These are phyloP conservation scores for Geosmithia morbida DNA, from an alignment of 2,329 filamentous ascomycete genomes.

Conservation along the genomic window DNA sequence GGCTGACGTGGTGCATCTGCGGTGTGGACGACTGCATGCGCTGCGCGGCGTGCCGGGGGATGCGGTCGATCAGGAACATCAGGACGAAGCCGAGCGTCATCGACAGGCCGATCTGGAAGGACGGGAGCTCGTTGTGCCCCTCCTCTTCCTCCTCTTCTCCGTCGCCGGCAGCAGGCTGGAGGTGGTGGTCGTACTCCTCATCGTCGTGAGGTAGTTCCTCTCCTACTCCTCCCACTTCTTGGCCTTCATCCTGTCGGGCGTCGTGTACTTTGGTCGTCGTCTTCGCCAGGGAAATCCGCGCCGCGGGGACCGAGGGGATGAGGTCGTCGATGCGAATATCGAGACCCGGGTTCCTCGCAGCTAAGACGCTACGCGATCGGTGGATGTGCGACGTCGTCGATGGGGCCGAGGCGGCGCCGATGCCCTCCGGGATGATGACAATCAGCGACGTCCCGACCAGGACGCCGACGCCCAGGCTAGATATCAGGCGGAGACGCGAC, in stretches of 20 bases:
- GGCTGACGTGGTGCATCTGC: conserved; percentile 69
- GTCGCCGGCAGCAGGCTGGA: conserved; percentile 3
- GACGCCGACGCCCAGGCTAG: conserved; percentile 84
- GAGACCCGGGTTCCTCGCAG: conserved; percentile 13
- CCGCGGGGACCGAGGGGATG: conserved; percentile 7
- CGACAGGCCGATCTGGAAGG: conserved; percentile 72
- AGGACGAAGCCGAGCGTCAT: conserved; percentile 80
- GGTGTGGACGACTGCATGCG: conserved; percentile 44
- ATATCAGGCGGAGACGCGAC: conserved; percentile 77
- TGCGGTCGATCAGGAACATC: conserved; percentile 90
- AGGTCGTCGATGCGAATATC: conserved; percentile 4
- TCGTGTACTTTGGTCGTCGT: neutral
- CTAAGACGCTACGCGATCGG: conserved; percentile 13
- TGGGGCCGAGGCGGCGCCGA: conserved; percentile 66
- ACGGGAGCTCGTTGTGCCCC: conserved; percentile 33
- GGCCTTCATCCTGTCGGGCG: neutral
- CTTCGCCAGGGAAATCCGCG: conserved; percentile 3
- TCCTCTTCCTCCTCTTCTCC: conserved; percentile 13
- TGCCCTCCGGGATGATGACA: conserved; percentile 93
- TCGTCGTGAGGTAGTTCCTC: neutral
- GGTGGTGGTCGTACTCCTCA: conserved; percentile 5
- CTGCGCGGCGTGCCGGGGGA: conserved; percentile 60
- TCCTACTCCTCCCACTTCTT: neutral
- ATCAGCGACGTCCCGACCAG: conserved; percentile 90
- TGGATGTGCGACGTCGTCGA: conserved; percentile 23